Conservation (phyloP, 1,139 yeast species). For the Nakaseomyces delphensis region DNA sequence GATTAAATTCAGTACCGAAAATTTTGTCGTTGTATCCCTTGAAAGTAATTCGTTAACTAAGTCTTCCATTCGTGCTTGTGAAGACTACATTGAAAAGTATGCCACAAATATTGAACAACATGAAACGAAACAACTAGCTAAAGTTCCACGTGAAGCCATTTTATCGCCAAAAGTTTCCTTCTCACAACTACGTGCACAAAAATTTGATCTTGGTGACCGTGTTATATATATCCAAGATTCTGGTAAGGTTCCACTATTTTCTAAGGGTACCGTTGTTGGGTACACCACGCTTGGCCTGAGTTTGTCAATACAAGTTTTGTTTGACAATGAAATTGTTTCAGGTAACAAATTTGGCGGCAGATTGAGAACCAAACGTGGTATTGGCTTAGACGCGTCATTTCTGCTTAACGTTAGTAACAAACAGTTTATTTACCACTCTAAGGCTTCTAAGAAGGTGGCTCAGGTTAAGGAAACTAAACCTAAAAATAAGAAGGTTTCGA, state of each 20-base stretch:
- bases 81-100: conserved; percentile 48
- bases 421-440: conserved; percentile 70
- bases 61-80: conserved; percentile 59
- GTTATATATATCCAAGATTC: conserved; percentile 77
- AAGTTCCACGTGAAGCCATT: conserved; percentile 80
- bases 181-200: conserved; percentile 64
- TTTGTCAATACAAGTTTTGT: conserved; percentile 55
- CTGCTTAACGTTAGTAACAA: conserved; percentile 67
- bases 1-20: conserved; percentile 48
- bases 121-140: conserved; percentile 53
- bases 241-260: conserved; percentile 82
- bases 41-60: conserved; percentile 74
- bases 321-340: conserved; percentile 74
- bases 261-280: conserved; percentile 87
- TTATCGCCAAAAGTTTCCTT: conserved; percentile 68
- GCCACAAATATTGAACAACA: conserved; percentile 36
- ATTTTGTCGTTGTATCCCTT: conserved; percentile 57
- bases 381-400: conserved; percentile 72
- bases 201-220: conserved; percentile 80
- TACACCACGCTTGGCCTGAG: conserved; percentile 54
- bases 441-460: conserved; percentile 44
- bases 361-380: conserved; percentile 68
- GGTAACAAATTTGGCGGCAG: conserved; percentile 79
- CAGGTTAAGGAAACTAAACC: conserved; percentile 13
- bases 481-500: conserved; percentile 7